Conservation (phyloP, 1,284 basidiomycete genomes). For the Ganoderma meredithae region DNA sequence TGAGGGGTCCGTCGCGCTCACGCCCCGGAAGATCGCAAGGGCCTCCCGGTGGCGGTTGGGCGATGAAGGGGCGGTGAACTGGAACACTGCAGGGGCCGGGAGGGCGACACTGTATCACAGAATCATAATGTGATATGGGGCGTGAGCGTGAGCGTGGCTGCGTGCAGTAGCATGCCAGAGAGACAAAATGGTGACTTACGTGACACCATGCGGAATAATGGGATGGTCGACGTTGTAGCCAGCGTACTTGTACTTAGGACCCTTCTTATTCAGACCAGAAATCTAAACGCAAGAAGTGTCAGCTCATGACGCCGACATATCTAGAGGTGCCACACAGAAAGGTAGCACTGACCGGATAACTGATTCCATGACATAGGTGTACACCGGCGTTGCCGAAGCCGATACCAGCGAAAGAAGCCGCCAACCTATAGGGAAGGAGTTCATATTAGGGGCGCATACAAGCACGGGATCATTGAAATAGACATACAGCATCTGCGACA, state of each 20-base stretch:
- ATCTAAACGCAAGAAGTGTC: slow-evolving; percentile 60
- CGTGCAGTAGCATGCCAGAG: not conserved
- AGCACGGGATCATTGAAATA: slow-evolving; percentile 1
- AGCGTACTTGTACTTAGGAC: slow-evolving; percentile 88
- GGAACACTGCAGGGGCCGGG: slow-evolving; percentile 93
- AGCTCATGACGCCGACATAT: not conserved
- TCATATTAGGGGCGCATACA: not conserved
- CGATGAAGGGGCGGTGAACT: slow-evolving; percentile 92
- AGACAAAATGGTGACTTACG: slow-evolving; percentile 48
- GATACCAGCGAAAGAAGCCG: slow-evolving; percentile 93
- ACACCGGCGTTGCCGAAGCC: slow-evolving; percentile 97
- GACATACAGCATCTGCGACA: slow-evolving; percentile 89
- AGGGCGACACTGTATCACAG: slow-evolving; percentile 67
- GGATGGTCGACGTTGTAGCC: slow-evolving; percentile 85
- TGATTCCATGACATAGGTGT: slow-evolving; percentile 89
- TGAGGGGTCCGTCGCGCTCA: slow-evolving; percentile 69
- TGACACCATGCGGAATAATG: slow-evolving; percentile 93
- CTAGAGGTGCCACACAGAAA: slow-evolving; percentile 12
- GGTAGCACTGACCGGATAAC: slow-evolving; percentile 68
- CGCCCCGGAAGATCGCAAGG: slow-evolving; percentile 83
- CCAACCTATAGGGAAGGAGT: slow-evolving; percentile 57
- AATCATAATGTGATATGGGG: not conserved
- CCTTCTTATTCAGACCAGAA: slow-evolving; percentile 94
- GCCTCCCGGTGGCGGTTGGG: slow-evolving; percentile 92
- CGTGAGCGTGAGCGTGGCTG: not conserved